Evolutionary conservation across 768 basidiomycete genomes (phyloP).

Genomic region (Dacryopinax spathularia): DNA sequence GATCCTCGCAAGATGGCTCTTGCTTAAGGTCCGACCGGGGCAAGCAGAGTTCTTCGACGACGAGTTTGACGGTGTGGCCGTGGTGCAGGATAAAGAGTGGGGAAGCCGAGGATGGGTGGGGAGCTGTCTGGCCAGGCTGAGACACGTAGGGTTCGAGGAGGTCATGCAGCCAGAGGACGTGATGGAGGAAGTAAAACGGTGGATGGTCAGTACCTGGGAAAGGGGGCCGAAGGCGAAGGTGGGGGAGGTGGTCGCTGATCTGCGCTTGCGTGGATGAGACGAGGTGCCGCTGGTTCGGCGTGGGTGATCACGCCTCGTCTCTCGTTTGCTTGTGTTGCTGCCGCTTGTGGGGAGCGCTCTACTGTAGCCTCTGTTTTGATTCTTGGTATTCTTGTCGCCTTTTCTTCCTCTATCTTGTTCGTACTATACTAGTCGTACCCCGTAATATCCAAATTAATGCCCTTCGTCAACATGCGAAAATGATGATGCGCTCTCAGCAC

Average conservation of each 20-base stretch:
- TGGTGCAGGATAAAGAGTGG: neutral
- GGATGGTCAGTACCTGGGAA: neutral
- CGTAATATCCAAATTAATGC: no score
- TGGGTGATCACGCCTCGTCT: no score
- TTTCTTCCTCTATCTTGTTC: no score
- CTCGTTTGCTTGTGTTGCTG: no score
- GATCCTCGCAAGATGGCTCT: neutral
- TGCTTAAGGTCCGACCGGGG: neutral
- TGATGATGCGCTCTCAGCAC: no score
- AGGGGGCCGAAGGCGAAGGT: neutral
- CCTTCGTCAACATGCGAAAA: no score
- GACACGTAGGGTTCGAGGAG: neutral
- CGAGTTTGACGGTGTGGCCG: neutral
- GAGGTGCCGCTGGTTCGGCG: no score
- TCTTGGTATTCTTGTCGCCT: no score
- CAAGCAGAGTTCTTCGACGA: constrained; percentile 1
- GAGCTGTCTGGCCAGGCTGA: neutral
- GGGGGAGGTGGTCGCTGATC: neutral
- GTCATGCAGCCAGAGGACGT: neutral
- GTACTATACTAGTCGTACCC: no score
- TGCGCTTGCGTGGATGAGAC: neutral
- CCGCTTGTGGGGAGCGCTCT: no score
- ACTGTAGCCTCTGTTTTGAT: no score
- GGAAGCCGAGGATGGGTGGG: neutral
- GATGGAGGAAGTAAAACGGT: neutral